Evolutionary conservation across 176 grass and related monocot genomes (phyloP).

Genomic region (Carex parvula): DNA sequence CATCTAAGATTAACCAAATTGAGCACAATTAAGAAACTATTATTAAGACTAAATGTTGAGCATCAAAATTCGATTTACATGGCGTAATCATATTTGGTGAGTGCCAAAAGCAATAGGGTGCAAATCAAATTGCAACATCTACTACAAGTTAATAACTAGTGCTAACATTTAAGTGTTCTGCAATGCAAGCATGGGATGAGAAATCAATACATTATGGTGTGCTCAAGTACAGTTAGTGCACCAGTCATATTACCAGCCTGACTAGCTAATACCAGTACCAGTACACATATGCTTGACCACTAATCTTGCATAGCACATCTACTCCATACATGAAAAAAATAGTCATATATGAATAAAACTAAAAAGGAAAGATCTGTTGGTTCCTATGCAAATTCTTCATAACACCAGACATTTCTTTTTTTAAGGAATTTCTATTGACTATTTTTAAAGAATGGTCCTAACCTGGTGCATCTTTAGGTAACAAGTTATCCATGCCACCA

Average conservation of each 20-base stretch:
- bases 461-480: constrained; percentile 45
- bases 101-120: not conserved
- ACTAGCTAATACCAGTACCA: not conserved
- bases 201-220: constrained; percentile 8
- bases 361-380: not conserved
- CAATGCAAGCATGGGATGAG: not conserved
- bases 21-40: not conserved
- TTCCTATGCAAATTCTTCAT: not conserved
- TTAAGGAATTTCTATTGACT: not conserved
- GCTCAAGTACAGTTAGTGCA: not conserved
- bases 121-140: not conserved
- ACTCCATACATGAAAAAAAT: not conserved
- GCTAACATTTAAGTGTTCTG: not conserved
- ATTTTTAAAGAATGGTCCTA: not conserved
- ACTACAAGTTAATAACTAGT: not conserved
- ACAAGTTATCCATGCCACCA: constrained; percentile 30
- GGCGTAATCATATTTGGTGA: not conserved
- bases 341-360: not conserved
- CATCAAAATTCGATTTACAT: not conserved
- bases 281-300: not conserved
- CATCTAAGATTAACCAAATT: constrained; percentile 22
- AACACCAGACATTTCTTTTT: not conserved
- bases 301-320: not conserved
- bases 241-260: not conserved
- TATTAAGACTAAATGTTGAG: not conserved